A percentile compares a stretch with the other conserved stretches of the same genome.
Evolutionary conservation across 2,329 filamentous ascomycete genomes (phyloP).

Genomic region (Bipolaris zeicola): DNA sequence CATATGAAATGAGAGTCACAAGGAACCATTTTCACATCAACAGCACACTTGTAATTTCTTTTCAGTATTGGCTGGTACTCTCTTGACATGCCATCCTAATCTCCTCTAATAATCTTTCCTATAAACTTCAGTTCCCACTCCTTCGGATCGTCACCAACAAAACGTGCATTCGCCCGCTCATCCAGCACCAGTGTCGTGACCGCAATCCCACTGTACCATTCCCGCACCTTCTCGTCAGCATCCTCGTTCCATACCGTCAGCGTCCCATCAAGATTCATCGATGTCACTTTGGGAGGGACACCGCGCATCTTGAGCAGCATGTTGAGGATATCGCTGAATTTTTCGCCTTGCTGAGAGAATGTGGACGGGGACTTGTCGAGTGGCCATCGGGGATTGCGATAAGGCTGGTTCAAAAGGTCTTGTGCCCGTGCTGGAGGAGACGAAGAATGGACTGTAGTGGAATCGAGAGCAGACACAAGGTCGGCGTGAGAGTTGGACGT

Average conservation of each 20-base stretch:
- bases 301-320: constrained; percentile 64
- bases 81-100: constrained; percentile 10
- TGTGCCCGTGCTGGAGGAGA: not conserved
- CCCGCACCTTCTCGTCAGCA: constrained; percentile 36
- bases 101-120: constrained; percentile 43
- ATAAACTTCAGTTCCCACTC: constrained; percentile 49
- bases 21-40: not conserved
- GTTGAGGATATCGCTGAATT: constrained; percentile 62
- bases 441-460: constrained; percentile 12
- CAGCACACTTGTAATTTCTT: not conserved
- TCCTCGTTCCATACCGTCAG: constrained; percentile 44
- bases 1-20: not conserved
- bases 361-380: constrained; percentile 58
- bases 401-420: constrained; percentile 9
- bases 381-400: constrained; percentile 54
- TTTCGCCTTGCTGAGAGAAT: constrained; percentile 62
- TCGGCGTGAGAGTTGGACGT: constrained; percentile 20
- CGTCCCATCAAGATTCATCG: constrained; percentile 40
- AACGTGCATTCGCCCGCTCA: constrained; percentile 37
- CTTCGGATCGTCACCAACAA: constrained; percentile 35
- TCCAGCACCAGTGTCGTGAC: constrained; percentile 36
- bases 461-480: constrained; percentile 33
- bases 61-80: not conserved
- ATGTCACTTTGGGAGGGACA: constrained; percentile 50
- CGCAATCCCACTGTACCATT: constrained; percentile 46